These are phyloP conservation scores for Sporothrix brasiliensis DNA, from an alignment of 2,329 filamentous ascomycete genomes.

Conservation along the genomic window DNA sequence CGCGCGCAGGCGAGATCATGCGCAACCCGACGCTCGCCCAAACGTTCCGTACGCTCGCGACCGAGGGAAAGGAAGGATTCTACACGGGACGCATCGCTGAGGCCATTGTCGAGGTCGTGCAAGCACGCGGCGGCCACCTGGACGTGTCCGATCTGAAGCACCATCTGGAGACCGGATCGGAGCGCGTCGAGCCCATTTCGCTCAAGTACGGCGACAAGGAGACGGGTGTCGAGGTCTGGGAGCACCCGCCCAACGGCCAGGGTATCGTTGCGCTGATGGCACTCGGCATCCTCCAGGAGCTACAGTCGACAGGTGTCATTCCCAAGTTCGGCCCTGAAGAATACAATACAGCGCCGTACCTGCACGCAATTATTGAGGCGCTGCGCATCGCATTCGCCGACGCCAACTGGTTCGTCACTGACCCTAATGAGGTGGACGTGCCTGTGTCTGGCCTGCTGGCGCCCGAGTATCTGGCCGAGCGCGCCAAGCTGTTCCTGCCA, in stretches of 20 bases:
- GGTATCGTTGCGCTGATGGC: constrained; percentile 95
- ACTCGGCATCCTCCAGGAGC: constrained; percentile 83
- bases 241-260: constrained; percentile 95
- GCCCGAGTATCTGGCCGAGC: constrained; percentile 71
- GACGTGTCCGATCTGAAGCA: constrained; percentile 77
- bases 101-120: constrained; percentile 75
- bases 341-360: constrained; percentile 78
- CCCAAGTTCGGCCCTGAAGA: constrained; percentile 67
- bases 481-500: constrained; percentile 60
- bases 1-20: constrained; percentile 82
- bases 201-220: constrained; percentile 61
- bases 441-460: constrained; percentile 72
- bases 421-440: constrained; percentile 72
- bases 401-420: constrained; percentile 85
- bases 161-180: constrained; percentile 68
- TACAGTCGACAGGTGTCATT: constrained; percentile 76
- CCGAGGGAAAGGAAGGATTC: constrained; percentile 85
- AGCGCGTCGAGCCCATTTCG: constrained; percentile 83
- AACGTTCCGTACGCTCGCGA: constrained; percentile 78
- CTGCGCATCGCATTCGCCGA: constrained; percentile 90
- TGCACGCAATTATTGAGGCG: constrained; percentile 86
- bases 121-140: constrained; percentile 74
- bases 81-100: constrained; percentile 84
- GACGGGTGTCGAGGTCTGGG: constrained; percentile 80
- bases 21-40: constrained; percentile 78